Evolutionary conservation across 768 basidiomycete species (phyloP).

Genomic region (Leccinum uliginosum): DNA sequence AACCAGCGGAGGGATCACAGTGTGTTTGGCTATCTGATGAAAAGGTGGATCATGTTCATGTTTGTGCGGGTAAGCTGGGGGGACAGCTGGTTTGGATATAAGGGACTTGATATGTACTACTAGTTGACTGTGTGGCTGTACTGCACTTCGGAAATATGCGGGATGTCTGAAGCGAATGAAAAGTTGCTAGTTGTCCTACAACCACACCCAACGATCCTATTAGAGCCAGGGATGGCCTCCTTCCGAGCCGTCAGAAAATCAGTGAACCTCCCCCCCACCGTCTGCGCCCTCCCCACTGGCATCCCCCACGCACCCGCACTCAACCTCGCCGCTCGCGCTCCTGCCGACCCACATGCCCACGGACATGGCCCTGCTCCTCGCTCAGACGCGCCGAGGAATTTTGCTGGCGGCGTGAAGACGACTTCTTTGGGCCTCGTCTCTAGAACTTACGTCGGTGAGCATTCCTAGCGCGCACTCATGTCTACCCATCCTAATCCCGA

Average conservation of each 20-base stretch:
- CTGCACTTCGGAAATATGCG: constrained; percentile 40
- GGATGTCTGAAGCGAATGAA: constrained; percentile 9
- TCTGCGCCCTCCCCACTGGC: constrained; percentile 74
- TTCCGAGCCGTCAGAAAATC: constrained; percentile 77
- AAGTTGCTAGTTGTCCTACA: not conserved
- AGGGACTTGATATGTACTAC: constrained; percentile 26
- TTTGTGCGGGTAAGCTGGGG: constrained; percentile 23
- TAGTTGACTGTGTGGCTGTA: constrained; percentile 17
- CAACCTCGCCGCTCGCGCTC: constrained; percentile 66
- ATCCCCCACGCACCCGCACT: constrained; percentile 73
- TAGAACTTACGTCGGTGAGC: constrained; percentile 62
- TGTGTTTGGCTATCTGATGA: constrained; percentile 15
- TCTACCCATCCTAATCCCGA: constrained; percentile 14
- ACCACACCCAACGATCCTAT: constrained; percentile 1
- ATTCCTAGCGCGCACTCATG: not conserved
- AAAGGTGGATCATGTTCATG: constrained; percentile 21
- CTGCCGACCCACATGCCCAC: constrained; percentile 52
- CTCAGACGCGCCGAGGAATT: constrained; percentile 58
- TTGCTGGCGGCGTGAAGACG: constrained; percentile 51
- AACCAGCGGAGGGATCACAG: constrained; percentile 21
- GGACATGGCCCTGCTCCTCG: constrained; percentile 56
- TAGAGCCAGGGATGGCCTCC: constrained; percentile 48
- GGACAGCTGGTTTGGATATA: constrained; percentile 31
- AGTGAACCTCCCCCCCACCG: constrained; percentile 76
- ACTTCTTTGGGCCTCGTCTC: constrained; percentile 54